Evolutionary conservation across 257 asterid species (phyloP), one percentile per base, ranked within the genome.

Genomic region (Salvia miltiorrhiza): DNA sequence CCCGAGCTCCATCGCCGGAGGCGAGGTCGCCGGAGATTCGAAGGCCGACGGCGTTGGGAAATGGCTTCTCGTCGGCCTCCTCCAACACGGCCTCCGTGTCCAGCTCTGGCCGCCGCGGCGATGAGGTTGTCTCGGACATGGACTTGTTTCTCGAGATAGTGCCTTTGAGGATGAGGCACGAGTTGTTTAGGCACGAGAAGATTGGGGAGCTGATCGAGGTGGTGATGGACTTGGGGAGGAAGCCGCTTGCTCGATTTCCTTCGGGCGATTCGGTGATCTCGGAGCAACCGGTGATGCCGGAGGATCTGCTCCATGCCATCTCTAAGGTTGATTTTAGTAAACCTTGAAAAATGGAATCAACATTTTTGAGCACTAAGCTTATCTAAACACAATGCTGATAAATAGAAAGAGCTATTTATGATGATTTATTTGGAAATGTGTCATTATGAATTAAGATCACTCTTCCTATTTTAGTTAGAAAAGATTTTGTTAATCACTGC

Each of bases 221-320:
- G 62, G 97, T 93, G 19, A 87, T 93, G 99, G 99, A 93, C 84
- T 87, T 93, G 84, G 97, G 99, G 19, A 87, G 99, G 72, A 88
- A 87, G 67, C 97, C 99, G 0, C 83, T 93, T 26, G 99, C 99
- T 39, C 88, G 99, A 33, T 93, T 93, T 72, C 99, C 99, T 16
- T 77, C 87, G 0, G 99, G 97, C 2, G 99, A 90, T 82, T 88
- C 96, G 89, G 80, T 84, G 76, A 84, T 93, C 67, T 88, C 96
- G 1, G 96, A 90, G 43, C 83, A 81, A 53, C 70, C 86, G 8
- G 99, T 93, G 70, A 80, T 67, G 84, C 84, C 79, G 48, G 99
- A 93, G 72, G 97, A 93, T 80, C 90, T 90, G 1, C 67, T 49
- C 43, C 87, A 90, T 63, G 90, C 99, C 55, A 83, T 87, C 64